These are phyloP conservation scores for Erigeron philadelphicus DNA, from an alignment of 140 eudicot genomes.

Conservation along the genomic window DNA sequence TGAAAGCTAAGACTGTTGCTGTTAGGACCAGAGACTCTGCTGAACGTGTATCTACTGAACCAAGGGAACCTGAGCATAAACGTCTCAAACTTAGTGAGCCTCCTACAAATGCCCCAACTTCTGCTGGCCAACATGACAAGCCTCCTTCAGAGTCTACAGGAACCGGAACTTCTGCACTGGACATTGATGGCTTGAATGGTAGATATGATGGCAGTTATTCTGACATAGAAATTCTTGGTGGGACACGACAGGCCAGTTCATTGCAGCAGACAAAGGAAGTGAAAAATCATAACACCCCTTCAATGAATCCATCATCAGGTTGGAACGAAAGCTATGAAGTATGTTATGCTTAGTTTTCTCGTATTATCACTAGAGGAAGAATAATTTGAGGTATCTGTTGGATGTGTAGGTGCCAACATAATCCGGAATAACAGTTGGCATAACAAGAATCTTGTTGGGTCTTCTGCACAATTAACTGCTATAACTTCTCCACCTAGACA, in stretches of 20 bases:
- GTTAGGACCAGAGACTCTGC: slow-evolving; percentile 30
- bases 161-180: slow-evolving; percentile 26
- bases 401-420: slow-evolving; percentile 39
- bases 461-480: slow-evolving; percentile 28
- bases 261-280: slow-evolving; percentile 29
- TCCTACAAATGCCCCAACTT: slow-evolving; percentile 12
- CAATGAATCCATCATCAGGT: slow-evolving; percentile 31
- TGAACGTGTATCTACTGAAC: slow-evolving; percentile 30
- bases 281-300: slow-evolving; percentile 21
- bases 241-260: slow-evolving; percentile 21
- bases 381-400: slow-evolving; percentile 14
- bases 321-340: slow-evolving; percentile 6
- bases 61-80: slow-evolving; percentile 48
- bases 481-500: slow-evolving; percentile 31
- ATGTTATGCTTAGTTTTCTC: not conserved
- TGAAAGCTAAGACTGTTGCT: slow-evolving; percentile 17
- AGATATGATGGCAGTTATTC: slow-evolving; percentile 22
- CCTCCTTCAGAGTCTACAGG: slow-evolving; percentile 28
- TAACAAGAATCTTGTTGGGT: slow-evolving; percentile 33
- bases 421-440: slow-evolving; percentile 28
- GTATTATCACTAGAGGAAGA: slow-evolving; percentile 3
- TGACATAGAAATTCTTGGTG: slow-evolving; percentile 25
- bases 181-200: slow-evolving; percentile 28
- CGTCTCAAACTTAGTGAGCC: slow-evolving; percentile 46
- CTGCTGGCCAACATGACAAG: slow-evolving; percentile 31